phyloP scores from a whole-genome alignment of 352 stramenopile genomes.

The Globisporangium spinosum region DNA sequence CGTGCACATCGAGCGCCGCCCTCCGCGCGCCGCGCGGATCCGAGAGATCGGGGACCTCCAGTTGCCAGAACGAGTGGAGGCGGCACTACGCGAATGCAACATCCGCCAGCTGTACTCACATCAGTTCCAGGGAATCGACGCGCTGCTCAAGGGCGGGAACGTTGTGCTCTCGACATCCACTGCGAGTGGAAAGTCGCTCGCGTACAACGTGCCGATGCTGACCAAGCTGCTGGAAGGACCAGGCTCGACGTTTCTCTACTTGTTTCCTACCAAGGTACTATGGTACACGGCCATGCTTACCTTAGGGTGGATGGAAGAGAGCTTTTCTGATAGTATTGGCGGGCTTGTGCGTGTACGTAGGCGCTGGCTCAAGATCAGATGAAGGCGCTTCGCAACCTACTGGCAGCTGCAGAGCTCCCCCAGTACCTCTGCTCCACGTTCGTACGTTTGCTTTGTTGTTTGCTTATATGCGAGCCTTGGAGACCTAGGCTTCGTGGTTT shows the following conservation, averaged over 20 bases:
- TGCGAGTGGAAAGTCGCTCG: conserved; percentile 95
- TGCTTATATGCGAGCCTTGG: neutral
- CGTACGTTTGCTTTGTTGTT: conserved; percentile 27
- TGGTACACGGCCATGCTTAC: neutral
- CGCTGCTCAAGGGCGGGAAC: conserved; percentile 82
- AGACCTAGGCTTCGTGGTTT: neutral
- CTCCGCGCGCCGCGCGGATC: conserved; percentile 40
- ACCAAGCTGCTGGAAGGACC: conserved; percentile 53
- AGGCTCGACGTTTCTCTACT: conserved; percentile 83
- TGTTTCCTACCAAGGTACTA: conserved; percentile 96
- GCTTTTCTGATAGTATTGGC: neutral
- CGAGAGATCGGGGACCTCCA: conserved; percentile 30
- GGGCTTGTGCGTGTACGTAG: conserved; percentile 10
- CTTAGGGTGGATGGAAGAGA: neutral
- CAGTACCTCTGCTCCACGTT: conserved; percentile 60
- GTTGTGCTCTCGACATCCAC: conserved; percentile 96
- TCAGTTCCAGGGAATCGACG: conserved; percentile 87
- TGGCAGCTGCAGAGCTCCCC: conserved; percentile 50
- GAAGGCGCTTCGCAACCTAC: conserved; percentile 76
- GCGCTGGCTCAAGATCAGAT: conserved; percentile 97
- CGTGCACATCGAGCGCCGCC: conserved; percentile 68
- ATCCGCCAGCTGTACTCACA: conserved; percentile 90
- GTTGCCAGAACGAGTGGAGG: conserved; percentile 34
- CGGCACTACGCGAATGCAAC: conserved; percentile 41
- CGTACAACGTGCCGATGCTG: conserved; percentile 95